Evolutionary conservation across 805 yeast species (phyloP), one percentile per base, ranked within the genome.

Genomic region (Wickerhamiella parazyma): DNA sequence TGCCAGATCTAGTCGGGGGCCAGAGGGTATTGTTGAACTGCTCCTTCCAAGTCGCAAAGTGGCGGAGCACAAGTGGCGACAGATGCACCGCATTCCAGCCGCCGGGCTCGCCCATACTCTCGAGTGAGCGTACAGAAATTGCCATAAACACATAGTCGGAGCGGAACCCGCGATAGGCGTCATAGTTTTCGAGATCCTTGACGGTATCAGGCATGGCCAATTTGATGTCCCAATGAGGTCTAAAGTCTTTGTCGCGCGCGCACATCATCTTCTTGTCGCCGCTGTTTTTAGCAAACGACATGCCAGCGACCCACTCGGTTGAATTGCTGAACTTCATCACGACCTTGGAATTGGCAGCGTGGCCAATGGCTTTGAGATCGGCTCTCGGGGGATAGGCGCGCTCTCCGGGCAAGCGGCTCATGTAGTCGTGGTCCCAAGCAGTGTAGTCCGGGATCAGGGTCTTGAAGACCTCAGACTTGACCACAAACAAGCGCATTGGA

Each of bases 41-140:
- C 26, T 63, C 62, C 94, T 95, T 87, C 97, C 97, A 91, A 4
- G 60, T 56, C 54, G 75, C 76, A 63, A 91, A 86, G 47, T 76
- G 80, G 6, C 63, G 57, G 51, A 89, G 68, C 0, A 78, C 71
- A 4, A 65, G 66, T 1, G 95, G 94, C 2, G 86, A 70, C 42
- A 89, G 62, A 56, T 87, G 94, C 36, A 82, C 70, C 1, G 86
- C 68, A 61, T 87, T 89, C 52, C 77, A 76, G 9, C 75, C 37
- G 6, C 48, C 44, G 6, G 53, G 29, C 35, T 38, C 35, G 16
- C 40, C 41, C 24, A n/a, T 21, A 4, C 34, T 12, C 12, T 41
- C 45, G 20, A 21, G 24, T 14, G 48, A 46, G 3, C 38, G 38
- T 8, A 81, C 64, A 0, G 74, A 62, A 31, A 81, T 63, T 0